phyloP scores from a whole-genome alignment of 1,284 basidiomycete genomes.

The Tilletia setariae region DNA sequence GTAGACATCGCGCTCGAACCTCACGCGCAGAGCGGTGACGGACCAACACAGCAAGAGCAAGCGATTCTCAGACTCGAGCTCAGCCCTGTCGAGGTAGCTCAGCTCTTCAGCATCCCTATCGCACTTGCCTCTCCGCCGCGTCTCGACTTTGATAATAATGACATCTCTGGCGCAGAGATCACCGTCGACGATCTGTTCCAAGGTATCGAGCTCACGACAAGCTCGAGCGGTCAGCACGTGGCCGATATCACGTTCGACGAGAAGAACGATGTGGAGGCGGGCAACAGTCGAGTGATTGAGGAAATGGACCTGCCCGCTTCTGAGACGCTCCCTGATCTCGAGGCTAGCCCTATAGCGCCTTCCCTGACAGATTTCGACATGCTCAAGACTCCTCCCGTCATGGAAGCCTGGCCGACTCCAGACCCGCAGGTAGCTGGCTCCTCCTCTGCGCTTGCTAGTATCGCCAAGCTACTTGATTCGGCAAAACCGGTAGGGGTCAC shows the following conservation, averaged over 20 bases:
- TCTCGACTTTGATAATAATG: neutral
- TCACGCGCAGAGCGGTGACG: neutral
- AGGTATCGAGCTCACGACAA: neutral
- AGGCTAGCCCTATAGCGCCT: neutral
- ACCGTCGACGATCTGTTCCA: neutral
- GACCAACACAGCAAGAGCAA: neutral
- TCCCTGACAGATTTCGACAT: neutral
- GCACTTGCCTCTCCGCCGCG: neutral
- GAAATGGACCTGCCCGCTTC: neutral
- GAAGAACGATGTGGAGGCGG: neutral
- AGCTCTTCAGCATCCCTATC: constrained; percentile 5
- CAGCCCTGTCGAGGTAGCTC: constrained; percentile 3
- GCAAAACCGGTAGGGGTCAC: constrained; percentile 1
- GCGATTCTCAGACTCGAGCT: constrained; percentile 15
- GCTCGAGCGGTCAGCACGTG: neutral
- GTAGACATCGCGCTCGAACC: constrained; percentile 1
- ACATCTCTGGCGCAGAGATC: neutral
- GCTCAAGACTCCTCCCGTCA: neutral
- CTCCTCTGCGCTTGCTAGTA: neutral
- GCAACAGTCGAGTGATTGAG: neutral
- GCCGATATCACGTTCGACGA: neutral
- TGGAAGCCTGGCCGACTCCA: constrained; percentile 5
- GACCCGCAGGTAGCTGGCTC: neutral
- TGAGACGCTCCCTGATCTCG: neutral
- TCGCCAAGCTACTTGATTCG: neutral